A percentile compares a stretch with the other conserved stretches of the same genome.
These are phyloP conservation scores for Stachybotrys chlorohalonatus DNA, from an alignment of 2,329 filamentous ascomycete species.

Conservation along the genomic window DNA sequence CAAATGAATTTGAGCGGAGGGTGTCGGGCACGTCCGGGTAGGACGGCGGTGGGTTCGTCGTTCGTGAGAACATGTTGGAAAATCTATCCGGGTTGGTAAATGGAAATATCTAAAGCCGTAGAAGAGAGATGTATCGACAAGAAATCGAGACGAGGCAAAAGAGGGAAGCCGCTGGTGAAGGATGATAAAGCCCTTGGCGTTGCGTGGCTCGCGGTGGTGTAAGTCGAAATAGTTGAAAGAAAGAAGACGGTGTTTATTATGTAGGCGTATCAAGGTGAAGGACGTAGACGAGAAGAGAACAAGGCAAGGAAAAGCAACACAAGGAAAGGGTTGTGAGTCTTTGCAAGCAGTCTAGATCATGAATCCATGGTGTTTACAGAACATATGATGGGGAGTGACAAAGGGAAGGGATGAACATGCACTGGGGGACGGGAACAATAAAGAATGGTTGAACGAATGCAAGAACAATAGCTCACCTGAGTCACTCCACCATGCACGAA, in stretches of 20 bases:
- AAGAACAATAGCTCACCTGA: conserved; percentile 10
- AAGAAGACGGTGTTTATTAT: neutral
- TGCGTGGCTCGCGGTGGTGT: neutral
- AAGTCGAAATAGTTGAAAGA: neutral
- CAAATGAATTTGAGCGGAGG: conserved; percentile 26
- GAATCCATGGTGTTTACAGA: conserved; percentile 7
- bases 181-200: neutral
- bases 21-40: conserved; percentile 29
- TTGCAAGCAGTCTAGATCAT: conserved; percentile 5
- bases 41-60: conserved; percentile 15
- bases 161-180: neutral
- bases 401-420: neutral
- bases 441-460: conserved; percentile 7
- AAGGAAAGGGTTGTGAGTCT: conserved; percentile 4
- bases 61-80: conserved; percentile 27
- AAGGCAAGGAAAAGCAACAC: conserved; percentile 2
- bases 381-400: conserved; percentile 5
- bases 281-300: conserved; percentile 1
- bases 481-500: conserved; percentile 11
- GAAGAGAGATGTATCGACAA: neutral
- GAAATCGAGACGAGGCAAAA: neutral
- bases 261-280: neutral
- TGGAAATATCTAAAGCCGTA: conserved; percentile 1
- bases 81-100: conserved; percentile 7
- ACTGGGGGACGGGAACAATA: conserved; percentile 12